These are phyloP conservation scores for Carex myosuroides DNA, from an alignment of 176 grass and related monocot species.

Conservation along the genomic window DNA sequence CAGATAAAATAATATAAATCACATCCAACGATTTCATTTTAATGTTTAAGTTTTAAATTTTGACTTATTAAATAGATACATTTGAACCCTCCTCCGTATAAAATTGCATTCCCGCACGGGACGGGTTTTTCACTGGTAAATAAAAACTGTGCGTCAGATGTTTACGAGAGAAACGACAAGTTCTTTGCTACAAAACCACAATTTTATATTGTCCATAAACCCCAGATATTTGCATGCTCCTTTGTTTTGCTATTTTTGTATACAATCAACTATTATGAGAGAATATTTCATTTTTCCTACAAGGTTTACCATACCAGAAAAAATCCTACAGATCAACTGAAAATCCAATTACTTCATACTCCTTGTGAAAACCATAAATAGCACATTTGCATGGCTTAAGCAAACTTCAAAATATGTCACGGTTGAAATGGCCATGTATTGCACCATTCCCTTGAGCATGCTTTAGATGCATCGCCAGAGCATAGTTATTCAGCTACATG, in stretches of 20 bases:
- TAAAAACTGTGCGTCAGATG: neutral
- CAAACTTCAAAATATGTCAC: slow-evolving; percentile 43
- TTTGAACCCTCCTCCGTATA: too few species aligned
- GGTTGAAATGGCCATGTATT: slow-evolving; percentile 40
- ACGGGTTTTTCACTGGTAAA: too few species aligned
- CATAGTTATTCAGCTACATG: slow-evolving; percentile 60
- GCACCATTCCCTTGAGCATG: slow-evolving; percentile 51
- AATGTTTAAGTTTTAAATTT: too few species aligned
- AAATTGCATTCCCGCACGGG: too few species aligned
- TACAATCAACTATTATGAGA: neutral
- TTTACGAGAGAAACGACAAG: neutral
- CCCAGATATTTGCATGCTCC: too few species aligned
- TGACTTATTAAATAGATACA: too few species aligned
- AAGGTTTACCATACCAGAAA: neutral
- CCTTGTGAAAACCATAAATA: neutral
- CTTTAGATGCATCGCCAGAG: slow-evolving; percentile 52
- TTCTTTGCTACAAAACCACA: neutral
- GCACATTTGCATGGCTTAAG: neutral
- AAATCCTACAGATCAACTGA: neutral
- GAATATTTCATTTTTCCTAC: neutral
- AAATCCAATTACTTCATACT: neutral
- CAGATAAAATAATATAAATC: too few species aligned
- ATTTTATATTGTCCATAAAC: neutral
- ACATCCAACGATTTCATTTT: too few species aligned
- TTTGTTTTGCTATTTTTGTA: neutral